These are phyloP conservation scores for Zygotorulaspora sp. DNA, from an alignment of 805 yeast species.

Conservation along the genomic window DNA sequence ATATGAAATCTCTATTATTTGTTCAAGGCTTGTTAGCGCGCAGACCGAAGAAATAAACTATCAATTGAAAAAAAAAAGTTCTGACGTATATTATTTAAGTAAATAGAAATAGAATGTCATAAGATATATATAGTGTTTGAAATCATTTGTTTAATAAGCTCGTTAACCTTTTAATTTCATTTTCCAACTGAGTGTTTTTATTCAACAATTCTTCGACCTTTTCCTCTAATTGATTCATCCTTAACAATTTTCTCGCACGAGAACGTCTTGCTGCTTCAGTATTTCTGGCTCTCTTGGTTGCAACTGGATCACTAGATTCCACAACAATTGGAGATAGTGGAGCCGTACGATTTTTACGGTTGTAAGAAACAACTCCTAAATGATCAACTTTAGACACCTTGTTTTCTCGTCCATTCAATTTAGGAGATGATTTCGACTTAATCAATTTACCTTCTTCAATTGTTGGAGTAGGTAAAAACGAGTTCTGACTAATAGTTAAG, in stretches of 20 bases:
- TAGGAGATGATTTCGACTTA: constrained; percentile 42
- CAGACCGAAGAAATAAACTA: not conserved
- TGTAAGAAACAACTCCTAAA: constrained; percentile 70
- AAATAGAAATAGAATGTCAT: no score
- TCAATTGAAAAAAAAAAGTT: not conserved
- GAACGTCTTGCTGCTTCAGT: constrained; percentile 95
- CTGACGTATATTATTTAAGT: no score
- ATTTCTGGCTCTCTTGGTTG: constrained; percentile 89
- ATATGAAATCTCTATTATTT: no score
- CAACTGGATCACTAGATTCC: constrained; percentile 57
- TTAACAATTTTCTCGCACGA: constrained; percentile 85
- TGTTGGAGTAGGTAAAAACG: constrained; percentile 34
- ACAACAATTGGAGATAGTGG: constrained; percentile 71
- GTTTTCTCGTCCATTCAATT: no score
- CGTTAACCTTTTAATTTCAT: constrained; percentile 60
- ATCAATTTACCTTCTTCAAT: constrained; percentile 27
- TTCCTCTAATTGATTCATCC: constrained; percentile 77
- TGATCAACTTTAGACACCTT: constrained; percentile 47
- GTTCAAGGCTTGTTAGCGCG: not conserved
- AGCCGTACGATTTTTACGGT: constrained; percentile 66
- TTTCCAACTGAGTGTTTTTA: constrained; percentile 55
- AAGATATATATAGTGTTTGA: no score
- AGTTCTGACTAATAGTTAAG: constrained; percentile 13
- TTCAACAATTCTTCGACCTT: constrained; percentile 61
- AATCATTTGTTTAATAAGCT: constrained; percentile 36